phyloP scores from a whole-genome alignment of 305 asterid species.

The Striga hermonthica region DNA sequence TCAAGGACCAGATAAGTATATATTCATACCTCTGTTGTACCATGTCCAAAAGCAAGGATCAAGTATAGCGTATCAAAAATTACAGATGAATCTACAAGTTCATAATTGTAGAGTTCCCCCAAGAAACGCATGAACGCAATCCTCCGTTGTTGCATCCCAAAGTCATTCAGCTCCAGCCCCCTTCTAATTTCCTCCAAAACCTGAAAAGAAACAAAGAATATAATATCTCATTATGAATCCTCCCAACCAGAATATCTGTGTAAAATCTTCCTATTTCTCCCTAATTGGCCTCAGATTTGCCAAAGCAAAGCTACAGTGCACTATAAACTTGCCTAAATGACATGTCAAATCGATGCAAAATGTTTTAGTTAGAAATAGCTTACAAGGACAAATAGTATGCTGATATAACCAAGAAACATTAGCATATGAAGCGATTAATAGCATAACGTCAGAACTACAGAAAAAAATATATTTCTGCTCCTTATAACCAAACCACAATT shows the following conservation, averaged over 20 bases:
- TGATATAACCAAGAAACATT: neutral
- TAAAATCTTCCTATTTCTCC: slow-evolving; percentile 22
- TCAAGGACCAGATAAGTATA: slow-evolving; percentile 18
- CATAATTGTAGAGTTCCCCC: slow-evolving; percentile 96
- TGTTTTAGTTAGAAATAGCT: slow-evolving; percentile 2
- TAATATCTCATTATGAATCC: slow-evolving; percentile 22
- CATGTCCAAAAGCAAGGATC: slow-evolving; percentile 83
- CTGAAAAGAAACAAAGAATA: slow-evolving; percentile 43
- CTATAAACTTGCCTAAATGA: slow-evolving; percentile 3
- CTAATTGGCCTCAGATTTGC: slow-evolving; percentile 5
- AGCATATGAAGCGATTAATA: neutral
- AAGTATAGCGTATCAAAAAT: slow-evolving; percentile 87
- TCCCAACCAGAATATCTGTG: slow-evolving; percentile 8
- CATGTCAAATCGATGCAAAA: slow-evolving; percentile 10
- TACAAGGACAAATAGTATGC: neutral
- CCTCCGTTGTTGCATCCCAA: slow-evolving; percentile 87
- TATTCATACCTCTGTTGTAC: slow-evolving; percentile 75
- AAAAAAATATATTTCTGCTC: too few species aligned
- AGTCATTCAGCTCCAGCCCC: slow-evolving; percentile 92
- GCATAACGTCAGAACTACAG: neutral
- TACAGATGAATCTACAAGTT: slow-evolving; percentile 93
- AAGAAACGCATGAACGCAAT: slow-evolving; percentile 91
- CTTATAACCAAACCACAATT: neutral
- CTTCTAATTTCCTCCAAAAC: slow-evolving; percentile 90
- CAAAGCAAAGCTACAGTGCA: slow-evolving; percentile 1